These are phyloP conservation scores for Trichosanthes cucumerina DNA, from an alignment of 306 rosid genomes.

Conservation along the genomic window DNA sequence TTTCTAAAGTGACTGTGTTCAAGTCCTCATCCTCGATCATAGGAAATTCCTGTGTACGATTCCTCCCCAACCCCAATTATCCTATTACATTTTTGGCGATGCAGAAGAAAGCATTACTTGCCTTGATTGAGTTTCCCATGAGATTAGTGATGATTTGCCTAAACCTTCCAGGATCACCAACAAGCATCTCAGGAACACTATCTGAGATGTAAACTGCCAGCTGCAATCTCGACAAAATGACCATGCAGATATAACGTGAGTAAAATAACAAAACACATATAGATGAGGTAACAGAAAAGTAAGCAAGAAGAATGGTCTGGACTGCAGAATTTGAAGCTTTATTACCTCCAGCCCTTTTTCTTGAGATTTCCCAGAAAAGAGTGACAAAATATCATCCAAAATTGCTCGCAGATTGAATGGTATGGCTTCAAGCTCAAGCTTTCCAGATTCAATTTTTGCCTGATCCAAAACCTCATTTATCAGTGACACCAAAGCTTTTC, in stretches of 20 bases:
- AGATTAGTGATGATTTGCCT: constrained; percentile 83
- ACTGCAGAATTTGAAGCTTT: constrained; percentile 8
- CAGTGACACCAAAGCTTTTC: constrained; percentile 87
- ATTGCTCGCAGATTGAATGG: constrained; percentile 60
- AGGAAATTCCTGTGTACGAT: not conserved
- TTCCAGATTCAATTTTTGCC: constrained; percentile 94
- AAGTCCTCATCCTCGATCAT: not conserved
- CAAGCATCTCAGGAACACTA: constrained; percentile 63
- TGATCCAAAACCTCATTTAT: constrained; percentile 93
- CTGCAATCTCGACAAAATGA: constrained; percentile 34
- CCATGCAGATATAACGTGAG: constrained; percentile 16
- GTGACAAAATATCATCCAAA: constrained; percentile 83
- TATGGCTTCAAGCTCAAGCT: constrained; percentile 90
- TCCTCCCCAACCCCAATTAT: not conserved
- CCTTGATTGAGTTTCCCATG: constrained; percentile 83
- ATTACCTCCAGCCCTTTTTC: constrained; percentile 94
- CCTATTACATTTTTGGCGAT: not conserved
- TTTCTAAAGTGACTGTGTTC: not conserved
- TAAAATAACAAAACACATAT: not conserved
- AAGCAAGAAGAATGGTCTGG: not conserved
- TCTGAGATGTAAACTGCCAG: constrained; percentile 77
- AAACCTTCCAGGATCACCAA: constrained; percentile 86
- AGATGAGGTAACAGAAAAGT: constrained; percentile 15
- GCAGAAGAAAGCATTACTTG: constrained; percentile 19
- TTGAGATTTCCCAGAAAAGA: constrained; percentile 89